These are phyloP conservation scores for Penicillium steckii DNA, from an alignment of 495 filamentous ascomycete species.

Conservation along the genomic window DNA sequence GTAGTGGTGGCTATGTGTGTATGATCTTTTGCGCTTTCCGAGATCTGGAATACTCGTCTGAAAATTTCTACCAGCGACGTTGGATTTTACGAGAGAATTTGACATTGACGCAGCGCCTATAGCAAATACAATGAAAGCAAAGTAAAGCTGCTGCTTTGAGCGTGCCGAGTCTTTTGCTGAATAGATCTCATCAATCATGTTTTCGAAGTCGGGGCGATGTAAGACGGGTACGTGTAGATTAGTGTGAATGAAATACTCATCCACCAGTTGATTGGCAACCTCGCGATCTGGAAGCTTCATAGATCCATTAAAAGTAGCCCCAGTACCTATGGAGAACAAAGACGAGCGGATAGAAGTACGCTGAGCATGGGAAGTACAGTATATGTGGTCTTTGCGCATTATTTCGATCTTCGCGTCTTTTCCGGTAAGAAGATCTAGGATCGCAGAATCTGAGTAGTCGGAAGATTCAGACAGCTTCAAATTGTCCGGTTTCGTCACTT, in stretches of 20 bases:
- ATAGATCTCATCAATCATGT: background rate
- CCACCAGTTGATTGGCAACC: background rate
- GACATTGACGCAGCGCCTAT: background rate
- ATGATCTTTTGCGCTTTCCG: background rate
- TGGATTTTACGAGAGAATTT: background rate
- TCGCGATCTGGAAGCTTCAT: background rate
- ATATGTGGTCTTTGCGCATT: background rate
- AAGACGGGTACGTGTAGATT: background rate
- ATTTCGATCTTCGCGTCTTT: background rate
- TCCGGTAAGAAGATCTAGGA: background rate
- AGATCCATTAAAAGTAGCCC: constrained; percentile 34
- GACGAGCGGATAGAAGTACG: background rate
- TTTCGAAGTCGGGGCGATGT: background rate
- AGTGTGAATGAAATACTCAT: background rate
- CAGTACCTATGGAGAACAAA: background rate
- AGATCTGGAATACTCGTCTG: background rate
- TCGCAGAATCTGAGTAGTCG: background rate
- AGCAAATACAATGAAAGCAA: background rate
- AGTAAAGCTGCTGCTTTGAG: background rate
- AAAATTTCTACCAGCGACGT: background rate
- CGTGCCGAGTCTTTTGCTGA: no score
- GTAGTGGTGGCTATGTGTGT: background rate
- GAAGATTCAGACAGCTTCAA: background rate
- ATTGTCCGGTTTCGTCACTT: background rate
- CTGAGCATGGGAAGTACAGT: background rate